Evolutionary conservation across 208 protist genomes (phyloP), one percentile per base, ranked within the genome.

Genomic region (Trypanosoma avium): DNA sequence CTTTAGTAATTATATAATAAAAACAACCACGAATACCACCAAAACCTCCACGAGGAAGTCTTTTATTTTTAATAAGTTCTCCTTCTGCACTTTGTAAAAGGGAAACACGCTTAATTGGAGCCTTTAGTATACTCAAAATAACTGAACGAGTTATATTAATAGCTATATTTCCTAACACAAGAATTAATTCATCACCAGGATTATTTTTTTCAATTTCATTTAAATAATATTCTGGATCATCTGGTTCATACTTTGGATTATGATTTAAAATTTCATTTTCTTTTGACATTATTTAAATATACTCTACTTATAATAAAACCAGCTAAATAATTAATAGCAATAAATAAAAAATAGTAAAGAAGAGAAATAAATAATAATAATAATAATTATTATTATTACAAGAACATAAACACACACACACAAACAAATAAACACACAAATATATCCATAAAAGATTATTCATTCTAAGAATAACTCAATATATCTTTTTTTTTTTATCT

Each of bases 191-290:
- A 6, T 29, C 30, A n/a, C 2, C 45, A 3, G 45, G 24, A 40
- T 52, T 59, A 27, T 35, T 6, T n/a, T 58, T 35, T 3, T 21
- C 36, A 1, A 29, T 2, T 22, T 64, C 46, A 24, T 68, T 33
- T 10, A 64, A 15, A 27, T 64, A 63, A 27, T 63, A 71, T 46
- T 71, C 66, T 4, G 66, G 56, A 10, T 71, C 66, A 36, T 63
- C 48, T 0, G 55, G 66, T 10, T 33, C 40, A 43, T 60, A 52
- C 0, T 35, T 9, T 8, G 19, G n/a, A 7, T 36, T 0, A 10
- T 12, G 40, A 26, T n/a, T 19, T 24, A 0, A 15, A 21, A 38
- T 6, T 17, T 24, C n/a, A 15, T 46, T 9, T 15, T 43, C 53
- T 17, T 27, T 33, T 40, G 53, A 55, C 50, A 69, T 59, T 33